Evolutionary conservation across 2,329 filamentous ascomycete species (phyloP).

Genomic region (Neurospora crassa): DNA sequence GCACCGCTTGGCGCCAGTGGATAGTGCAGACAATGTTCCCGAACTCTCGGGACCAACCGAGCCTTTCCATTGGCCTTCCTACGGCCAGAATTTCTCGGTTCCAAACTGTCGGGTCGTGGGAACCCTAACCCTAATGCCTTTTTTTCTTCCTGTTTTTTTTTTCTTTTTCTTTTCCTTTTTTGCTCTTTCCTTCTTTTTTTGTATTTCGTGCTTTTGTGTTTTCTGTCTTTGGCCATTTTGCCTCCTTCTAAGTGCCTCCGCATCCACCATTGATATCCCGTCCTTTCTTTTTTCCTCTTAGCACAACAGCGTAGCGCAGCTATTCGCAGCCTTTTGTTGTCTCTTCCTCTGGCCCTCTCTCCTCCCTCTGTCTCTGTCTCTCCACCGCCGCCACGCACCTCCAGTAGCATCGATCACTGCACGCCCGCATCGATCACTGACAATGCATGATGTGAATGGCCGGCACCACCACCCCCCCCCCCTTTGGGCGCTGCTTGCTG

Average conservation of each 20-base stretch:
- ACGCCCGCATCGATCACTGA: not conserved
- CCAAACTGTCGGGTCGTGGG: not conserved
- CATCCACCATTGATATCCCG: too few species aligned
- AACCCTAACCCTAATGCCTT: too few species aligned
- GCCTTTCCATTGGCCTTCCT: not conserved
- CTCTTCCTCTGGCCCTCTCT: not conserved
- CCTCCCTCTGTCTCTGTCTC: not conserved
- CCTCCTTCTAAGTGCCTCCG: too few species aligned
- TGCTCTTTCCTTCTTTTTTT: not conserved
- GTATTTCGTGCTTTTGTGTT: too few species aligned
- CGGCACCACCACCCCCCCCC: not conserved
- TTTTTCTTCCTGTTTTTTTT: too few species aligned
- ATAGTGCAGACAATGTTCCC: not conserved
- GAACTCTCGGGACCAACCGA: not conserved
- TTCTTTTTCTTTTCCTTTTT: too few species aligned
- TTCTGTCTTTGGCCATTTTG: too few species aligned
- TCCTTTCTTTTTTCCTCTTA: not conserved
- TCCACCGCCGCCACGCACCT: not conserved
- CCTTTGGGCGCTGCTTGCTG: not conserved
- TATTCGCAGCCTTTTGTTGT: not conserved
- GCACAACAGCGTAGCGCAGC: not conserved
- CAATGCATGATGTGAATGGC: not conserved
- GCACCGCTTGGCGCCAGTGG: not conserved
- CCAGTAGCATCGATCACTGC: not conserved
- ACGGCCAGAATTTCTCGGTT: not conserved